phyloP scores from a whole-genome alignment of 352 stramenopile species.

The Globisporangium barbulae region DNA sequence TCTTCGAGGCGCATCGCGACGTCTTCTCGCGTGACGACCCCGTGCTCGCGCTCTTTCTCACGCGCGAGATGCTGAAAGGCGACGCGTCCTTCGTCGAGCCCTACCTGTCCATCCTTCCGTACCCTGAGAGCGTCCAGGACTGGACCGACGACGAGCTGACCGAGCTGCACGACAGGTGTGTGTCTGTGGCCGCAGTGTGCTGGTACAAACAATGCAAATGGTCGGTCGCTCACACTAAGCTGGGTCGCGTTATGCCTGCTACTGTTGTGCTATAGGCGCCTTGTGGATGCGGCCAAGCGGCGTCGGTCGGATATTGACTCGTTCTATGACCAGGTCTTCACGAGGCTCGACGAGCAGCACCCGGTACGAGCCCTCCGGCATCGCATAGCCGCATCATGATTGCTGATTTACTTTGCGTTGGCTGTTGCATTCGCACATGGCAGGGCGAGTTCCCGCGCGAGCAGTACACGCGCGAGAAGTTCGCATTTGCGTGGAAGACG shows the following conservation, averaged over 20 bases:
- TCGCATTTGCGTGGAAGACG: constrained; percentile 86
- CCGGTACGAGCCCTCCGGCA: constrained; percentile 23
- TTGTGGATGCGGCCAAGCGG: constrained; percentile 41
- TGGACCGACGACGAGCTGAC: constrained; percentile 68
- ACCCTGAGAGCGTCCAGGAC: constrained; percentile 74
- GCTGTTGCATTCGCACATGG: background rate
- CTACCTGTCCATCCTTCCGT: constrained; percentile 83
- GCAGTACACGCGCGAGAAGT: constrained; percentile 63
- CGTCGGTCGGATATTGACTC: constrained; percentile 55
- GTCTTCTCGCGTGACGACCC: constrained; percentile 80
- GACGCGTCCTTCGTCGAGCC: constrained; percentile 83
- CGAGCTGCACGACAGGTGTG: constrained; percentile 69
- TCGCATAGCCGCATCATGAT: background rate
- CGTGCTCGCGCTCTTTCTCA: constrained; percentile 79
- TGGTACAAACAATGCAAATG: background rate
- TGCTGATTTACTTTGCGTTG: background rate
- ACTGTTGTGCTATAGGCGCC: constrained; percentile 19
- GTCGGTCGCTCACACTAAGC: too few species aligned
- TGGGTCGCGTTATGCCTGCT: background rate
- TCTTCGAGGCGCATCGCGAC: constrained; percentile 54
- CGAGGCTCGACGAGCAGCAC: constrained; percentile 42
- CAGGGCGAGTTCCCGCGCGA: constrained; percentile 42
- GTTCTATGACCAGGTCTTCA: constrained; percentile 54
- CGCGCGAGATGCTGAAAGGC: constrained; percentile 62
- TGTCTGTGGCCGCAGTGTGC: background rate